These are phyloP conservation scores for Cornus controversa DNA, from an alignment of 148 eudicot species.

Conservation along the genomic window DNA sequence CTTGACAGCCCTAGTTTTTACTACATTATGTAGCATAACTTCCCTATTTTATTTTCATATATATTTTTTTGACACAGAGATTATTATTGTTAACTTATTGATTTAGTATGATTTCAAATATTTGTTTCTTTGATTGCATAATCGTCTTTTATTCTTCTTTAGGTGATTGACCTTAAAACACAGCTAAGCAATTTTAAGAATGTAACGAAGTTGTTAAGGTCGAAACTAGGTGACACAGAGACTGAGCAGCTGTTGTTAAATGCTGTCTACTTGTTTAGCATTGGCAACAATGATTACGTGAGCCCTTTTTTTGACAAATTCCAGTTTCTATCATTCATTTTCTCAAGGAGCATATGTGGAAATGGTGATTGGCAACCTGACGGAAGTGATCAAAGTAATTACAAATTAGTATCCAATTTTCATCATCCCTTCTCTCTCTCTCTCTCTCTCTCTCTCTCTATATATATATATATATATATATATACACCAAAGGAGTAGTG, in stretches of 20 bases:
- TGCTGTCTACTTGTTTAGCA: constrained; percentile 48
- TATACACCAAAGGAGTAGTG: no score
- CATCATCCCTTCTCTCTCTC: no score
- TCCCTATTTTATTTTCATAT: no score
- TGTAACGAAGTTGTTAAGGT: constrained; percentile 24
- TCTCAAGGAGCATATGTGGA: constrained; percentile 8
- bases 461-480: no score
- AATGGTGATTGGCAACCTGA: constrained; percentile 32
- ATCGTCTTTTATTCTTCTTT: neutral
- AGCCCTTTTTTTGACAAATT: constrained; percentile 10
- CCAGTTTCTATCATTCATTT: neutral
- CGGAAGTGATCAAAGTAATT: constrained; percentile 21
- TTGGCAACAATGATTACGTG: constrained; percentile 48
- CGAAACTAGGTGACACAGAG: constrained; percentile 31
- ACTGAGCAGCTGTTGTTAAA: constrained; percentile 23
- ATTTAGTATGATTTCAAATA: no score
- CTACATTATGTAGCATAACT: no score
- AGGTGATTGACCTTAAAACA: constrained; percentile 28
- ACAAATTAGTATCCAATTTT: neutral
- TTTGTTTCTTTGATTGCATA: neutral
- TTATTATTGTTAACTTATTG: no score
- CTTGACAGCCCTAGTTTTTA: no score
- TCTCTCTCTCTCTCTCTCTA: no score
- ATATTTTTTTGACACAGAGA: no score
- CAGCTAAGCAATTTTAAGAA: constrained; percentile 41